Evolutionary conservation across 768 basidiomycete genomes (phyloP).

Genomic region (Xerocomus brunneocitrinus): DNA sequence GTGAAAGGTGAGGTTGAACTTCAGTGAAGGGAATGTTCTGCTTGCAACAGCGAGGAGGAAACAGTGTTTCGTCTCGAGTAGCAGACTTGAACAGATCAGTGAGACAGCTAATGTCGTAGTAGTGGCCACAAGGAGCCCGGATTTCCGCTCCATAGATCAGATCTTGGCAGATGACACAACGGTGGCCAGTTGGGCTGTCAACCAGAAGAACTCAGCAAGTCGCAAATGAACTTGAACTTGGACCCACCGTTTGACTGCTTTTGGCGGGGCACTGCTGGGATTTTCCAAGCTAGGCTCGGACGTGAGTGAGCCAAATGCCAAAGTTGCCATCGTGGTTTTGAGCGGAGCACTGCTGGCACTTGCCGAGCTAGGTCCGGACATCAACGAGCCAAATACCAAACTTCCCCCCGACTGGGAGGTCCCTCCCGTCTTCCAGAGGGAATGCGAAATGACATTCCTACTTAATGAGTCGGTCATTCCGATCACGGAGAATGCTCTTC

Average conservation of each 20-base stretch:
- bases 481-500: not conserved
- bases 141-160: constrained; percentile 23
- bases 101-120: constrained; percentile 32
- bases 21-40: not conserved
- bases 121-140: constrained; percentile 32
- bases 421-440: not conserved
- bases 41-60: constrained; percentile 37
- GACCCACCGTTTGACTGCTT: constrained; percentile 10
- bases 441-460: not conserved
- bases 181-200: constrained; percentile 15
- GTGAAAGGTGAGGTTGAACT: constrained; percentile 23
- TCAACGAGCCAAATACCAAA: too few species aligned
- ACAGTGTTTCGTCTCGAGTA: constrained; percentile 35
- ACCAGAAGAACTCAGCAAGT: not conserved
- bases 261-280: not conserved
- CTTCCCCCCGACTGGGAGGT: not conserved
- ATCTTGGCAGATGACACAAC: constrained; percentile 35
- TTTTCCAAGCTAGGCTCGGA: not conserved
- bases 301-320: not conserved
- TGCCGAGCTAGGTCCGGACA: too few species aligned
- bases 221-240: not conserved
- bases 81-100: constrained; percentile 33
- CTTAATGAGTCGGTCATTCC: not conserved
- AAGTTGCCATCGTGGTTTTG: not conserved
- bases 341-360: too few species aligned